phyloP scores from a whole-genome alignment of 305 asterid genomes.

The Andrographis paniculata region DNA sequence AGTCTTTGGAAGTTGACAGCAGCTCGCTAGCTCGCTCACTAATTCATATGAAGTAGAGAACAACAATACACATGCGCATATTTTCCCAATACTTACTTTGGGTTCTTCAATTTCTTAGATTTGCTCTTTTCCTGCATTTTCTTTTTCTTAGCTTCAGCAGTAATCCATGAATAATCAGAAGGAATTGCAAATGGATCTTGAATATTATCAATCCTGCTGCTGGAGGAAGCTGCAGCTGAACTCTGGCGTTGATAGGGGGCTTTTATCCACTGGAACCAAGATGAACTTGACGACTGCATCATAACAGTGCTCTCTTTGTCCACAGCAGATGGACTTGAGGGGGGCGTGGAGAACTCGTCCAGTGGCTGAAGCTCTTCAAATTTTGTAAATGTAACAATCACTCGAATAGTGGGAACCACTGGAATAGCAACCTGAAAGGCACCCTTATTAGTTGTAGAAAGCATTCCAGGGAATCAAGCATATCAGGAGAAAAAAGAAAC shows the following conservation, averaged over 20 bases:
- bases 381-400: constrained; percentile 87
- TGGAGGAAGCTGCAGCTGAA: constrained; percentile 46
- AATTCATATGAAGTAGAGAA: constrained; percentile 9
- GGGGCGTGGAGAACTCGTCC: constrained; percentile 88
- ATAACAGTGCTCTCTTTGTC: constrained; percentile 46
- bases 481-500: neutral
- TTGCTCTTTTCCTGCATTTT: constrained; percentile 83
- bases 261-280: constrained; percentile 99
- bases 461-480: neutral
- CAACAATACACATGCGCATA: neutral
- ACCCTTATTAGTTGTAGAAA: constrained; percentile 3
- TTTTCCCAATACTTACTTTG: neutral
- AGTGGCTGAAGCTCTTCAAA: constrained; percentile 83
- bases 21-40: constrained; percentile 15
- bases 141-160: constrained; percentile 86
- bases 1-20: too few relatives aligned
- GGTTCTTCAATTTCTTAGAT: constrained; percentile 50
- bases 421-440: constrained; percentile 89
- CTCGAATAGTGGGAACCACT: constrained; percentile 86
- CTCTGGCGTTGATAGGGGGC: constrained; percentile 58
- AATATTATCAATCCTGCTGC: constrained; percentile 49
- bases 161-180: constrained; percentile 67
- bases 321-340: constrained; percentile 69
- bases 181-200: constrained; percentile 85
- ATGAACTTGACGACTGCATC: constrained; percentile 53